A percentile compares a stretch with the other conserved stretches of the same genome.
Conservation (phyloP, 2,329 filamentous ascomycete species). For the Monascus ruber region DNA sequence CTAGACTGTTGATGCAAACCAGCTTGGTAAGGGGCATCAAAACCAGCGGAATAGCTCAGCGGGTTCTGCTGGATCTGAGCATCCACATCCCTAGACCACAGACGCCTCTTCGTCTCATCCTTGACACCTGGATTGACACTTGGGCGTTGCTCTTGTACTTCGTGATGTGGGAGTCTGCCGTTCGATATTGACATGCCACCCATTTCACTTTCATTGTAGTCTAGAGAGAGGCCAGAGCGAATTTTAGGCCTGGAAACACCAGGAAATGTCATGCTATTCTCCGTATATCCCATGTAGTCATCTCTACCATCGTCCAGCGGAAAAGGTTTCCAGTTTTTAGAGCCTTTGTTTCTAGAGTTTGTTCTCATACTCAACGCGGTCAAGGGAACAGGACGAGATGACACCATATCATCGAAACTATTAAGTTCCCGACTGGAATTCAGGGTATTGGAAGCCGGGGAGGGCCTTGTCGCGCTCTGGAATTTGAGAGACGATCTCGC, state of each 20-base stretch:
- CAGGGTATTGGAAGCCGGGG: not conserved
- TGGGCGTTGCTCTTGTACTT: not conserved
- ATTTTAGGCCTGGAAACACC: not conserved
- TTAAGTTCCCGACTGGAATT: conserved; percentile 7
- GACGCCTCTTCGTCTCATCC: not conserved
- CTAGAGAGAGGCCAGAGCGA: not conserved
- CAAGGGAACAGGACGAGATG: conserved; percentile 14
- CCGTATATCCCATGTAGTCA: conserved; percentile 1
- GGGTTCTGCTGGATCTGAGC: conserved; percentile 7
- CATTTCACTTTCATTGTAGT: not conserved
- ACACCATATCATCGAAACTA: conserved; percentile 11
- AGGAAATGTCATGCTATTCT: not conserved
- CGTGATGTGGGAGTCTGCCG: not conserved
- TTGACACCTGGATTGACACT: not conserved
- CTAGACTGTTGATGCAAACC: not conserved
- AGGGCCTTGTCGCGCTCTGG: not conserved
- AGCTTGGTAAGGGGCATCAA: conserved; percentile 1
- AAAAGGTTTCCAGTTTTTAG: conserved; percentile 10
- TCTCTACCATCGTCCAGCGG: conserved; percentile 3
- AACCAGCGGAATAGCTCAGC: conserved; percentile 6
- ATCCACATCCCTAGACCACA: conserved; percentile 4
- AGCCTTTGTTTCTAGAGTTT: conserved; percentile 9
- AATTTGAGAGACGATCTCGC: conserved; percentile 3
- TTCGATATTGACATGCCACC: not conserved
- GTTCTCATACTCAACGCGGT: conserved; percentile 9